Conservation (phyloP, 805 yeast species). For the Citeromyces nyonsensis region DNA sequence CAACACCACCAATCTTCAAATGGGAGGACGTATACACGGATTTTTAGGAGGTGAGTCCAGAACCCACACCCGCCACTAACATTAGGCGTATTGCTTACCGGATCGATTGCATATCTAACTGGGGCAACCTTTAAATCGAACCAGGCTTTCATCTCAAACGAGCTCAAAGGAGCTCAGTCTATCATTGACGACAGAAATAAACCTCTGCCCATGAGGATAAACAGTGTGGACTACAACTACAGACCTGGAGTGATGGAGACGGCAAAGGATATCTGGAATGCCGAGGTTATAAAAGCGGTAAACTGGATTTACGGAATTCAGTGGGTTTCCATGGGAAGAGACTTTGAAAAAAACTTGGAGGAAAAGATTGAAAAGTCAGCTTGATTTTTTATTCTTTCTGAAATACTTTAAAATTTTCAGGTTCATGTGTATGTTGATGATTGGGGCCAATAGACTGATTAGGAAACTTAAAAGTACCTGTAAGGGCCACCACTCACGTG, state of each 20-base stretch:
- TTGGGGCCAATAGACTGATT: conserved; percentile 41
- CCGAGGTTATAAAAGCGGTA: conserved; percentile 47
- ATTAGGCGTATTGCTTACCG: conserved; percentile 42
- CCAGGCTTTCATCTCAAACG: conserved; percentile 26
- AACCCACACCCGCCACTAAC: conserved; percentile 22
- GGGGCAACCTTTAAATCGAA: conserved; percentile 35
- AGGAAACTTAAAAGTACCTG: conserved; percentile 32
- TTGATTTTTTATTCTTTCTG: conserved; percentile 10
- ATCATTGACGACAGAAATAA: conserved; percentile 38
- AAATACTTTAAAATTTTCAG: conserved; percentile 36
- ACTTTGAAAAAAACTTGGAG: conserved; percentile 7
- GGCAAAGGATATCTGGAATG: conserved; percentile 67
- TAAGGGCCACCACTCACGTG: conserved; percentile 41
- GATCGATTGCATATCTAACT: conserved; percentile 48
- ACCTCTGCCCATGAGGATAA: conserved; percentile 25
- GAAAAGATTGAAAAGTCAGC: conserved; percentile 1
- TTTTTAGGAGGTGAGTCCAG: conserved; percentile 33
- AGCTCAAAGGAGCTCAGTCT: conserved; percentile 29
- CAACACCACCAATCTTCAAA: conserved; percentile 3
- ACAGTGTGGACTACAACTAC: conserved; percentile 25
- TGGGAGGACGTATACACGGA: conserved; percentile 35
- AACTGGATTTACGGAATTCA: conserved; percentile 45
- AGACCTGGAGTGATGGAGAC: conserved; percentile 39
- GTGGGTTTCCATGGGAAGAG: conserved; percentile 19
- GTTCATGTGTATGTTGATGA: conserved; percentile 33